Evolutionary conservation across 1,284 basidiomycete genomes (phyloP), one percentile per base, ranked within the genome.

Genomic region (Peniophora sp.): DNA sequence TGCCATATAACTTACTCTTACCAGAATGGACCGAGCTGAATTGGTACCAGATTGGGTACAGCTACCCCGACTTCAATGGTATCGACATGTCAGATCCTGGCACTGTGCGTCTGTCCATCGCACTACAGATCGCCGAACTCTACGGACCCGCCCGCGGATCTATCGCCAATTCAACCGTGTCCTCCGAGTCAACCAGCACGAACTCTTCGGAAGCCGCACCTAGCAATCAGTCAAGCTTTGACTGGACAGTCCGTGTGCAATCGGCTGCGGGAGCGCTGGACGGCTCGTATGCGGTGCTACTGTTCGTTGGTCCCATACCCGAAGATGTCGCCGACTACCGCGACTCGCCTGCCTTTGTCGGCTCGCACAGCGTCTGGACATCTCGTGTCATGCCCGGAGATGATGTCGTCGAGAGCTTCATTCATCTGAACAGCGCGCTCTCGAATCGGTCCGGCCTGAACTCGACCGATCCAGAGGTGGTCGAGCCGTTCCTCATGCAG

Each of bases 401-500:
- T 35, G 55, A 75, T 14, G 59, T 74, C 37, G 64, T 70, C 48
- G 75, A 82, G 62, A 79, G 80, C 8, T 81, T 83, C 64, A 69
- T 79, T n/a, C 69, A 73, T 54, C 62, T 77, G 36, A 71, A 71
- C 48, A 57, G 66, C 3, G 65, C 58, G 11, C 64, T 74, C 43
- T 56, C 58, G 22, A 52, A 60, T 14, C 58, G 59, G 24, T 62
- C 63, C 0, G 39, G 20, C n/a, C 44, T 69, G 39, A 42, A 49
- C 3, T 65, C 69, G 9, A 60, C 69, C 37, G 61, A 69, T 1
- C 66, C 68, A 1, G 58, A 56, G 15, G 64, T 60, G 9, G 64
- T 76, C 18, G 58, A 58, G 24, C 70, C 71, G 24, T 71, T 71
- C 55, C 58, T 75, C 47, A 63, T 52, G 12, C 49, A 67, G 5